phyloP scores from a whole-genome alignment of 1,284 basidiomycete genomes.

The Ceratobasidium papillatum region DNA sequence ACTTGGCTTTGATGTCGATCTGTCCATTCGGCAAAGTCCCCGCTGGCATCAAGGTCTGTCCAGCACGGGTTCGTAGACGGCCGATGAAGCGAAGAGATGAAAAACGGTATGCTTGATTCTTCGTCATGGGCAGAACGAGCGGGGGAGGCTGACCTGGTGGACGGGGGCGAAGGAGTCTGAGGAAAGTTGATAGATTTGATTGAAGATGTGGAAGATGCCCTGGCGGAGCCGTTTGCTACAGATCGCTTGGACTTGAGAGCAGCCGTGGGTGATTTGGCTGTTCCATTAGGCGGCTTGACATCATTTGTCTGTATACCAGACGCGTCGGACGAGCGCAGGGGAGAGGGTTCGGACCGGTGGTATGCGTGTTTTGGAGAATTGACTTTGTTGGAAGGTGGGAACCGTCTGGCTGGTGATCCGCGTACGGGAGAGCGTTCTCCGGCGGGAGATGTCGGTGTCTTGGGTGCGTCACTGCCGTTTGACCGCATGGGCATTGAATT shows the following conservation, averaged over 20 bases:
- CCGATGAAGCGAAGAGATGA: constrained; percentile 72
- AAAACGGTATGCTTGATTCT: constrained; percentile 60
- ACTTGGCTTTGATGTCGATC: constrained; percentile 41
- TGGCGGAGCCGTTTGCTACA: constrained; percentile 18
- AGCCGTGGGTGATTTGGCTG: constrained; percentile 15
- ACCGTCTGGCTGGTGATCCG: constrained; percentile 10
- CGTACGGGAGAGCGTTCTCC: constrained; percentile 12
- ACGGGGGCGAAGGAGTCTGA: constrained; percentile 27
- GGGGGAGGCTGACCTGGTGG: constrained; percentile 39
- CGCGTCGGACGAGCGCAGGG: constrained; percentile 3
- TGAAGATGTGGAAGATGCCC: constrained; percentile 29
- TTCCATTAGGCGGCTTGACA: not conserved
- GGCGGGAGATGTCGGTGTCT: constrained; percentile 22
- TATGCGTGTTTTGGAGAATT: constrained; percentile 19
- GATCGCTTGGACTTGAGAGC: constrained; percentile 28
- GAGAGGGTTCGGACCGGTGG: constrained; percentile 13
- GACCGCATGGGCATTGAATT: constrained; percentile 50
- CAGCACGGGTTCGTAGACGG: constrained; percentile 83
- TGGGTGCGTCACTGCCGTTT: not conserved
- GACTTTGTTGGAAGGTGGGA: not conserved
- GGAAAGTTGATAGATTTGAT: constrained; percentile 16
- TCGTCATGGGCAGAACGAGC: constrained; percentile 22
- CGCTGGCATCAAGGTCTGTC: constrained; percentile 43
- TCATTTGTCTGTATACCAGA: not conserved
- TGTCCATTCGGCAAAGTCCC: constrained; percentile 41